A percentile compares a stretch with the other conserved stretches of the same genome.
phyloP scores from a whole-genome alignment of 129 eudicot species.

The Flaveria sonorensis region DNA sequence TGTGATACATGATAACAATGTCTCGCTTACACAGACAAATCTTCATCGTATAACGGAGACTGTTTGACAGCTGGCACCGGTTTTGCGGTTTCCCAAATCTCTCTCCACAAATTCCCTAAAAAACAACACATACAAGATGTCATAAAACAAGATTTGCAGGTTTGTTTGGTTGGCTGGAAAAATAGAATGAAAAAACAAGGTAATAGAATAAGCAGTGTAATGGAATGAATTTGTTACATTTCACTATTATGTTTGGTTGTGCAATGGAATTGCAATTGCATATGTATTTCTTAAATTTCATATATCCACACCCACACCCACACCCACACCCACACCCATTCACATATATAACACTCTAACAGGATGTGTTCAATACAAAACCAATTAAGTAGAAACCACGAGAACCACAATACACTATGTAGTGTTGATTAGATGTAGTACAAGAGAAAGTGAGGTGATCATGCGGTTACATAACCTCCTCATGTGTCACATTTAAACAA shows the following conservation, averaged over 20 bases:
- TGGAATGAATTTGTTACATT: not conserved
- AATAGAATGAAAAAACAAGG: not conserved
- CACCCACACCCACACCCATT: not conserved
- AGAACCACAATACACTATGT: not conserved
- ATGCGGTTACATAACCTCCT: not conserved
- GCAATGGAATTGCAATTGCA: no score
- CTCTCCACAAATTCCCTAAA: conserved; percentile 96
- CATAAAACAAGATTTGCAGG: not conserved
- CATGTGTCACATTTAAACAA: not conserved
- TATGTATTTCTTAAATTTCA: no score
- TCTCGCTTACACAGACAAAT: conserved; percentile 87
- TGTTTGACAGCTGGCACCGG: conserved; percentile 95
- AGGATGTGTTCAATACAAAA: no score
- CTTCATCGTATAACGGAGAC: conserved; percentile 90
- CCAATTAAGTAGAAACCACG: no score
- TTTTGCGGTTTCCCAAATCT: conserved; percentile 96
- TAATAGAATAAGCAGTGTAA: not conserved
- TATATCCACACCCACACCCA: not conserved
- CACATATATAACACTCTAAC: no score
- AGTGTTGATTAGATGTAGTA: not conserved
- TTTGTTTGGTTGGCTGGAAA: not conserved
- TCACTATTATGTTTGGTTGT: no score
- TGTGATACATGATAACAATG: not conserved
- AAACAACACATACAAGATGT: conserved; percentile 16
- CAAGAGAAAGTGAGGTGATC: not conserved